Conservation (phyloP, 2,329 filamentous ascomycete genomes). For the Atkinsonella hypoxylon region DNA sequence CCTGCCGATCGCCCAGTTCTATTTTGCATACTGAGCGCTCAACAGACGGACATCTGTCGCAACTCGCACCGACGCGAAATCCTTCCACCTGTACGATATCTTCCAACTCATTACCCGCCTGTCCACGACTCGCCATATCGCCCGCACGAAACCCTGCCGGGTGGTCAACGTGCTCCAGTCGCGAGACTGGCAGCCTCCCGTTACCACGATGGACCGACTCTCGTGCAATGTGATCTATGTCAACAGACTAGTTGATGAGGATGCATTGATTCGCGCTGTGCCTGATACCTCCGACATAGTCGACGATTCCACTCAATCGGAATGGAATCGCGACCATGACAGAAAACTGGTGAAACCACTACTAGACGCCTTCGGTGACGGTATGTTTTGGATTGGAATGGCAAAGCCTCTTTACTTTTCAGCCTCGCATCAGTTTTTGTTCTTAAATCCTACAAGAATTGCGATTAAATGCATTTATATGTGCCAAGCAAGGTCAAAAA, state of each 20-base stretch:
- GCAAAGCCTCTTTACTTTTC: background rate
- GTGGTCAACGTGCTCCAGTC: constrained; percentile 47
- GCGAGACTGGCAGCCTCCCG: constrained; percentile 46
- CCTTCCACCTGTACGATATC: too few species aligned
- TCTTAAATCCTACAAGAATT: background rate
- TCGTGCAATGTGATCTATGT: constrained; percentile 49
- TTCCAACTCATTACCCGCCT: background rate
- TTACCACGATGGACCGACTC: constrained; percentile 44
- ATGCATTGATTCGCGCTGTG: constrained; percentile 28
- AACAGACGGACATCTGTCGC: background rate
- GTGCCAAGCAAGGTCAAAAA: too few species aligned
- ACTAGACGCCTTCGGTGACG: constrained; percentile 42
- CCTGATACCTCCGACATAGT: constrained; percentile 6
- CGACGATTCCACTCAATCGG: constrained; percentile 8
- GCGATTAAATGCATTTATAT: background rate
- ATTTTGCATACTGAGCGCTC: background rate
- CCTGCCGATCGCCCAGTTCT: background rate
- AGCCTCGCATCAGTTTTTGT: background rate
- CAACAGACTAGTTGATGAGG: constrained; percentile 38
- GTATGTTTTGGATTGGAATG: constrained; percentile 19
- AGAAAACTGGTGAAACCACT: constrained; percentile 36
- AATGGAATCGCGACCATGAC: constrained; percentile 28
- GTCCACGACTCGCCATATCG: constrained; percentile 3
- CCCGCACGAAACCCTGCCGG: constrained; percentile 14
- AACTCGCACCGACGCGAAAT: background rate